Evolutionary conservation across 371 early-diverging fungal genomes (phyloP).

Genomic region (Sporodiniella umbellata): DNA sequence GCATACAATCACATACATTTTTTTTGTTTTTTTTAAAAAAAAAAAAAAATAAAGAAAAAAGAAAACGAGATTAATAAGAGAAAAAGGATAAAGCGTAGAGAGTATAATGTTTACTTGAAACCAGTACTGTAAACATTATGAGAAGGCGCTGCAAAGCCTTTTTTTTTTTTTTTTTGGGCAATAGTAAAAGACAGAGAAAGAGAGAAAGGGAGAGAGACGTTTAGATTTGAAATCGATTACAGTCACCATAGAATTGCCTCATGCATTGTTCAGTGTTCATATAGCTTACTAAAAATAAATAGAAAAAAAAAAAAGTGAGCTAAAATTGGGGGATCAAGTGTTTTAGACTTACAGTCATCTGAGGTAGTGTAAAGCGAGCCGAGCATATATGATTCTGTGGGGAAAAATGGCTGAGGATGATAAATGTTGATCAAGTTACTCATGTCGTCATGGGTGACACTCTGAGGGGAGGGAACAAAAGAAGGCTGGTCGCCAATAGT

Average conservation of each 20-base stretch:
- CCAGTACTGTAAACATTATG: neutral
- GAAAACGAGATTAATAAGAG: no score
- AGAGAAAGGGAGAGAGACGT: neutral
- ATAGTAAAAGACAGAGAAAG: neutral
- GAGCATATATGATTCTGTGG: neutral
- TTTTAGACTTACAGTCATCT: neutral
- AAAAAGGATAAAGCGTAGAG: no score
- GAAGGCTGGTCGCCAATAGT: neutral
- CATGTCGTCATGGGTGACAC: neutral
- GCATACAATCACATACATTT: no score
- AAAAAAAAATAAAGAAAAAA: no score
- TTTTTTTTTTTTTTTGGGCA: no score
- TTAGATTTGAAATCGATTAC: no score
- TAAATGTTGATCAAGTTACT: neutral
- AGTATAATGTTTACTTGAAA: neutral
- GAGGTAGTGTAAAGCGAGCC: neutral
- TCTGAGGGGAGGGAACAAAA: neutral
- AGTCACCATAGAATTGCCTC: neutral
- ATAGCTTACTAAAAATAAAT: neutral
- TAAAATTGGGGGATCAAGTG: neutral
- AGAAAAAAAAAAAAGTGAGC: neutral
- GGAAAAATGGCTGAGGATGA: neutral
- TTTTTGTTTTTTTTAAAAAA: no score
- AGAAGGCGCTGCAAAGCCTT: no score
- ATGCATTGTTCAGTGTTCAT: neutral